A percentile compares a stretch with the other conserved stretches of the same genome.
Evolutionary conservation across 2,329 filamentous ascomycete species (phyloP).

Genomic region (Mycosphaerella arachidis): DNA sequence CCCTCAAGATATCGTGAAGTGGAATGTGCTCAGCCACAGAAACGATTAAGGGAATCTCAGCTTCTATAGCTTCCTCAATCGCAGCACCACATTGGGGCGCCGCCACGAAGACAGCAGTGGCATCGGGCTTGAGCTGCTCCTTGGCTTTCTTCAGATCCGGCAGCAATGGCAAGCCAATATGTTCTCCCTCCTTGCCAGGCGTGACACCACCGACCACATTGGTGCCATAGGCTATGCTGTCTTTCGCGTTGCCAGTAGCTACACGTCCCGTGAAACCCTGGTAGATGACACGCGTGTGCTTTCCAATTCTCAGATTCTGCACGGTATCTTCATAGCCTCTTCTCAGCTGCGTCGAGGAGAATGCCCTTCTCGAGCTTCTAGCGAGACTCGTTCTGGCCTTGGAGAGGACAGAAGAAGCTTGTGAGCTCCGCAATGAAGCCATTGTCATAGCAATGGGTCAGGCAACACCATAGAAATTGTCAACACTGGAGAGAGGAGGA

Average conservation of each 20-base stretch:
- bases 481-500: neutral
- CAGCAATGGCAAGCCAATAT: constrained; percentile 68
- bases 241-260: constrained; percentile 70
- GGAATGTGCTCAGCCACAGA: constrained; percentile 78
- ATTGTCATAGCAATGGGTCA: constrained; percentile 11
- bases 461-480: neutral
- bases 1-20: constrained; percentile 69
- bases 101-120: constrained; percentile 74
- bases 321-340: constrained; percentile 58
- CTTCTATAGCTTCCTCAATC: constrained; percentile 75
- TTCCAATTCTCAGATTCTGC: constrained; percentile 61
- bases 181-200: constrained; percentile 64
- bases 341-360: constrained; percentile 26
- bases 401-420: constrained; percentile 16
- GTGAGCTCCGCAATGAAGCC: constrained; percentile 21
- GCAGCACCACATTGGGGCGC: constrained; percentile 68
- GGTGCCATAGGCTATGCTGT: constrained; percentile 73
- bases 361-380: constrained; percentile 17
- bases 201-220: constrained; percentile 76
- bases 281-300: constrained; percentile 63
- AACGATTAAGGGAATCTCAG: constrained; percentile 71
- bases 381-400: constrained; percentile 10
- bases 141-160: constrained; percentile 65
- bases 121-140: constrained; percentile 66
- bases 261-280: constrained; percentile 66